Evolutionary conservation across 257 asterid species (phyloP).

Genomic region (Ligustrum vulgare): DNA sequence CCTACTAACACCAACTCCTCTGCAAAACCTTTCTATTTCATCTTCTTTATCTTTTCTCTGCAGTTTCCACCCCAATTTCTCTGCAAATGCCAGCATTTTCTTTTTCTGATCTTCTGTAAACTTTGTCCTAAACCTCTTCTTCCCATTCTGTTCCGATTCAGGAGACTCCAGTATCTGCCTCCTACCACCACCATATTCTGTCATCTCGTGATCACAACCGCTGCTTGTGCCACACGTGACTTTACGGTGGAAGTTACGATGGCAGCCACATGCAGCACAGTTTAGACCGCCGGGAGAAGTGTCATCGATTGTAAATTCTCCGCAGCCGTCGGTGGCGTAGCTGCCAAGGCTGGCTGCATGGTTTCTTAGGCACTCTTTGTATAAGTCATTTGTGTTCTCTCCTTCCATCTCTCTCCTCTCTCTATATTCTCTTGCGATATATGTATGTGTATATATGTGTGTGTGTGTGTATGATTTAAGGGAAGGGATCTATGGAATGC

Average conservation of each 20-base stretch:
- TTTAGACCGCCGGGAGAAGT: constrained; percentile 22
- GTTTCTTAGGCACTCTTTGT: constrained; percentile 65
- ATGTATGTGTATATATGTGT: neutral
- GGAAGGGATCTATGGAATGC: constrained; percentile 3
- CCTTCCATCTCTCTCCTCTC: constrained; percentile 40
- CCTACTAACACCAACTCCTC: constrained; percentile 59
- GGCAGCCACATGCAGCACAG: constrained; percentile 86
- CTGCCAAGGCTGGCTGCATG: constrained; percentile 83
- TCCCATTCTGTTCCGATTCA: constrained; percentile 37
- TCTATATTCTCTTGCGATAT: constrained; percentile 10
- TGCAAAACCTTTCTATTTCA: constrained; percentile 67
- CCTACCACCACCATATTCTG: constrained; percentile 25
- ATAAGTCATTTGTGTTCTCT: constrained; percentile 33
- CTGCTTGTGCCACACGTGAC: constrained; percentile 21
- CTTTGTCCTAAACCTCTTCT: constrained; percentile 67
- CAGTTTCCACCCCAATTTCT: constrained; percentile 66
- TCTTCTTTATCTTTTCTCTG: constrained; percentile 58
- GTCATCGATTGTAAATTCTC: constrained; percentile 52
- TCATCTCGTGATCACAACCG: constrained; percentile 13
- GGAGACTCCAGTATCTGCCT: constrained; percentile 19
- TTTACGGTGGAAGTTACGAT: constrained; percentile 67
- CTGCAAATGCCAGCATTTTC: constrained; percentile 69
- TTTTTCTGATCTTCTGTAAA: constrained; percentile 67
- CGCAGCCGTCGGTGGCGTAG: constrained; percentile 87
- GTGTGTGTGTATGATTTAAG: constrained; percentile 11